Percentiles rank a stretch among this genome's conserved stretches.
Conservation (phyloP, 495 filamentous ascomycete species). For the Articulospora tetracladia region DNA sequence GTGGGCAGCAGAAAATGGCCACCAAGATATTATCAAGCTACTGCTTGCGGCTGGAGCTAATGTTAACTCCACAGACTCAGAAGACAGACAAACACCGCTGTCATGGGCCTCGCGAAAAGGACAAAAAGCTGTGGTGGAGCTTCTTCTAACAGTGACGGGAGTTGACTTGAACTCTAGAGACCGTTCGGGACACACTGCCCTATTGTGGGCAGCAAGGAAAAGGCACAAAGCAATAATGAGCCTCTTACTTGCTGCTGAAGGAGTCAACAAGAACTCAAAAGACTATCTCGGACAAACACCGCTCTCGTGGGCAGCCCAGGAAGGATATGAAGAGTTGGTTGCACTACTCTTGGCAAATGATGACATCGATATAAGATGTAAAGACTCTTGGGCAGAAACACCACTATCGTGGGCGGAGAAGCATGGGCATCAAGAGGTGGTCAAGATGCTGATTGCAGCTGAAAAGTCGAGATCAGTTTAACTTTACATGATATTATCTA, state of each 20-base stretch:
- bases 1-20: background rate
- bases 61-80: background rate
- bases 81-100: conserved; percentile 7
- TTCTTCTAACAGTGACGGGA: background rate
- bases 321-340: conserved; percentile 19
- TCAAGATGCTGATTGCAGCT: too few relatives aligned
- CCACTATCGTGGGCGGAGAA: too few relatives aligned
- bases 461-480: too few relatives aligned
- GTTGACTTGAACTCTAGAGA: background rate
- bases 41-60: background rate
- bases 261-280: conserved; percentile 18
- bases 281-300: conserved; percentile 19
- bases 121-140: background rate
- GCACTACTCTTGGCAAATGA: conserved; percentile 16
- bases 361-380: too few relatives aligned
- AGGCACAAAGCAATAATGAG: conserved; percentile 29
- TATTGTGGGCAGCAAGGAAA: conserved; percentile 26
- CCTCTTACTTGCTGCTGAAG: conserved; percentile 24
- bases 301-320: conserved; percentile 25
- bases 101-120: conserved; percentile 5
- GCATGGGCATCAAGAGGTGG: too few relatives aligned
- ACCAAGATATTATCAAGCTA: background rate
- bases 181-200: conserved; percentile 20
- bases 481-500: too few relatives aligned
- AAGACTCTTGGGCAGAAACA: too few relatives aligned